Conservation (phyloP, 805 yeast species). For the Candida berthetii region DNA sequence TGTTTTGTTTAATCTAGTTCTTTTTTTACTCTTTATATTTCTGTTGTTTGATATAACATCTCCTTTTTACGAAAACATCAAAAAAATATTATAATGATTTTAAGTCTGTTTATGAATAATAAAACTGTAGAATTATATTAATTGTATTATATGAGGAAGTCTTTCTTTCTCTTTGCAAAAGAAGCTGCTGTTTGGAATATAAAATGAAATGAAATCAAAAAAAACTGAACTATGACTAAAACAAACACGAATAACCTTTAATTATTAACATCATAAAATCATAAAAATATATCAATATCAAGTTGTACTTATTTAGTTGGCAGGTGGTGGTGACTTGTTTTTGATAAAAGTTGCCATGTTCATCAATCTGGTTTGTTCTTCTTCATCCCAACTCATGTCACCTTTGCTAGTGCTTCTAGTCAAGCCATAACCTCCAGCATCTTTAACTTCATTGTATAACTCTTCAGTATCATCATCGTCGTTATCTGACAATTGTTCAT, state of each 20-base stretch:
- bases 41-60: no score
- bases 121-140: no score
- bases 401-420: slow-evolving; percentile 30
- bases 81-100: no score
- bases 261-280: not conserved
- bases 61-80: no score
- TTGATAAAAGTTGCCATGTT: slow-evolving; percentile 23
- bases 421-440: slow-evolving; percentile 24
- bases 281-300: not conserved
- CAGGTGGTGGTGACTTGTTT: slow-evolving; percentile 7
- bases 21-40: no score
- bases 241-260: not conserved
- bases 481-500: slow-evolving; percentile 7
- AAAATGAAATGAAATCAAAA: no score
- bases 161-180: no score
- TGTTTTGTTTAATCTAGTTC: no score
- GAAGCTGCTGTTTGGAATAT: no score
- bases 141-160: no score
- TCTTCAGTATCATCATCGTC: slow-evolving; percentile 15
- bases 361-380: slow-evolving; percentile 23
- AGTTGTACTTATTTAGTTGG: not conserved
- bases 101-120: no score
- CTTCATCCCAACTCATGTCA: slow-evolving; percentile 27
- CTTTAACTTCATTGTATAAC: slow-evolving; percentile 25
- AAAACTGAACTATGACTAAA: not conserved